A percentile compares a stretch with the other conserved stretches of the same genome.
Conservation (phyloP, 305 asterid species). For the Rubia occidens region DNA sequence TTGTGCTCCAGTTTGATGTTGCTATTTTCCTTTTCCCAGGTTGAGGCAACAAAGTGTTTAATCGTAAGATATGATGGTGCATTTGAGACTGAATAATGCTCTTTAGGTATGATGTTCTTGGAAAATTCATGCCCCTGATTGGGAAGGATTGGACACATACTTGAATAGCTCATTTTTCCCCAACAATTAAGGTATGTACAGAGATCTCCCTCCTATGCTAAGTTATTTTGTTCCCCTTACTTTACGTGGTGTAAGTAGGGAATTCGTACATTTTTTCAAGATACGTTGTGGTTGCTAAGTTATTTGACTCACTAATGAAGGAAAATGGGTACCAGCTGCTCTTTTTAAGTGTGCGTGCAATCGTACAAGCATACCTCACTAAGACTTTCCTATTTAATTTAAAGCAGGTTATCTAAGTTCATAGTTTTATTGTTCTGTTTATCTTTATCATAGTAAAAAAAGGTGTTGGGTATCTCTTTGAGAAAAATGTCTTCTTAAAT, state of each 20-base stretch:
- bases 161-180: conserved; percentile 84
- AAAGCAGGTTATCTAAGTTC: conserved; percentile 52
- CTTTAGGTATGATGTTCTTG: conserved; percentile 91
- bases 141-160: conserved; percentile 96
- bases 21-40: no score
- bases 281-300: background rate
- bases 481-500: background rate
- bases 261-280: background rate
- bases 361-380: conserved; percentile 90
- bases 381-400: conserved; percentile 69
- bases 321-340: conserved; percentile 89
- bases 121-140: conserved; percentile 93
- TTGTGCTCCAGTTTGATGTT: no score
- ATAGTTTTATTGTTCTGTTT: background rate
- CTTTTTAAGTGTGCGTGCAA: conserved; percentile 88
- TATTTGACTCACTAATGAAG: conserved; percentile 28
- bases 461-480: background rate
- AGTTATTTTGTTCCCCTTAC: background rate
- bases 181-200: conserved; percentile 68
- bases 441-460: background rate
- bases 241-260: background rate
- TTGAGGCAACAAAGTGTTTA: no score
- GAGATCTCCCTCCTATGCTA: conserved; percentile 1
- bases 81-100: conserved; percentile 7
- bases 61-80: background rate